phyloP scores from a whole-genome alignment of 495 filamentous ascomycete genomes.

The Penicillium simplicissimum region DNA sequence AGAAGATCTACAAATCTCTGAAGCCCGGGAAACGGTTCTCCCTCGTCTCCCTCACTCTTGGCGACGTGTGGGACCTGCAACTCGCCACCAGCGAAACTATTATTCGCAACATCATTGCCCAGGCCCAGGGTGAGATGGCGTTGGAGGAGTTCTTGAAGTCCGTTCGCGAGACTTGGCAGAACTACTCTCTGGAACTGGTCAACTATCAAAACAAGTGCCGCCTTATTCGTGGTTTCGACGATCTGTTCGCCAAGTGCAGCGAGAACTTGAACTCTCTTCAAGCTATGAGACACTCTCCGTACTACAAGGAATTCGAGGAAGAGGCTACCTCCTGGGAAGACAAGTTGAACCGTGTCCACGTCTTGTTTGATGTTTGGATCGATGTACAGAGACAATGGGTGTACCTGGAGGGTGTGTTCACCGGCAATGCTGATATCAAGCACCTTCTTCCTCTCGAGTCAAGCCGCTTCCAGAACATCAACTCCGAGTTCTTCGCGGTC shows the following conservation, averaged over 20 bases:
- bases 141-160: conserved; percentile 97
- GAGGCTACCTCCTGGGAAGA: conserved; percentile 97
- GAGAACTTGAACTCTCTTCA: conserved; percentile 97
- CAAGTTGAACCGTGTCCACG: conserved; percentile 94
- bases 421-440: conserved; percentile 98
- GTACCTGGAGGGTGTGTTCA: conserved; percentile 97
- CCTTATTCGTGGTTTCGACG: conserved; percentile 96
- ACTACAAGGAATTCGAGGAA: conserved; percentile 98
- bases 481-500: conserved; percentile 93
- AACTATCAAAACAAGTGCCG: conserved; percentile 97
- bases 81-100: conserved; percentile 80
- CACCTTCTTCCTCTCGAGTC: conserved; percentile 96
- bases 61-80: conserved; percentile 97
- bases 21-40: conserved; percentile 91
- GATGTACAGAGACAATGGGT: conserved; percentile 99
- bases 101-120: conserved; percentile 87
- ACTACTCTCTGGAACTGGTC: conserved; percentile 89
- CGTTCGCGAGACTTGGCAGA: conserved; percentile 95
- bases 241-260: conserved; percentile 96
- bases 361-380: conserved; percentile 99
- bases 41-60: conserved; percentile 87
- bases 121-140: conserved; percentile 98
- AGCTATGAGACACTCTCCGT: conserved; percentile 98
- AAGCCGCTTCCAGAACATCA: conserved; percentile 96
- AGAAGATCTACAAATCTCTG: conserved; percentile 92